phyloP scores from a whole-genome alignment of 2,329 filamentous ascomycete genomes.

The Huntiella savannae region DNA sequence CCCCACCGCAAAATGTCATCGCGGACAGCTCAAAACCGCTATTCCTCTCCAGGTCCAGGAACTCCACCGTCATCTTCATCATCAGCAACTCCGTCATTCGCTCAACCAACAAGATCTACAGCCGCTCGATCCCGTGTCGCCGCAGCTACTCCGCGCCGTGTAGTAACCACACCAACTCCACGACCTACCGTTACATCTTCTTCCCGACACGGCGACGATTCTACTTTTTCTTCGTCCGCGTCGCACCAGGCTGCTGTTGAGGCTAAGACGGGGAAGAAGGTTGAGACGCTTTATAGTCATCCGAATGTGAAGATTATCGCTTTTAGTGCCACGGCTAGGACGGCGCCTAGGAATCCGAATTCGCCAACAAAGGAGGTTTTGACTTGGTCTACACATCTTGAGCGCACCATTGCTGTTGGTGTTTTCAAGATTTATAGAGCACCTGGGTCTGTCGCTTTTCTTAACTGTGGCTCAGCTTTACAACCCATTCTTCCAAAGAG shows the following conservation, averaged over 20 bases:
- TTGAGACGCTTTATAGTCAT: constrained; percentile 60
- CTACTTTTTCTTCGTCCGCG: constrained; percentile 1
- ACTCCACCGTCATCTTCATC: not conserved
- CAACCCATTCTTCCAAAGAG: constrained; percentile 78
- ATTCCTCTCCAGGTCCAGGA: not conserved
- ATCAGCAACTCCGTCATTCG: constrained; percentile 8
- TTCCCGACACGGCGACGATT: not conserved
- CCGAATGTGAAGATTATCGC: constrained; percentile 49
- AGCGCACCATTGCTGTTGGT: constrained; percentile 65
- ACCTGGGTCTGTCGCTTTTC: constrained; percentile 67
- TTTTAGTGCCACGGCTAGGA: constrained; percentile 25
- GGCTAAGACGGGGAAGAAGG: constrained; percentile 14
- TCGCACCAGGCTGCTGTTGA: constrained; percentile 4
- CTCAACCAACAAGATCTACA: constrained; percentile 8
- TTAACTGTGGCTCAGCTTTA: constrained; percentile 67
- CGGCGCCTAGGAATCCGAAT: constrained; percentile 18
- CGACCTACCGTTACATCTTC: constrained; percentile 1
- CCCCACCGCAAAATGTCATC: constrained; percentile 3
- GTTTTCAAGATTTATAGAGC: constrained; percentile 70
- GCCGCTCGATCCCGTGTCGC: constrained; percentile 3
- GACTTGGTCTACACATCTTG: constrained; percentile 55
- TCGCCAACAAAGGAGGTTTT: constrained; percentile 35
- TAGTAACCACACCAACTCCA: constrained; percentile 10
- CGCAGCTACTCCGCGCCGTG: constrained; percentile 7
- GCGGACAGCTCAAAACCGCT: constrained; percentile 7